phyloP scores from a whole-genome alignment of 163 green algal genomes.

The Chlamydomonas reinhardtii region DNA sequence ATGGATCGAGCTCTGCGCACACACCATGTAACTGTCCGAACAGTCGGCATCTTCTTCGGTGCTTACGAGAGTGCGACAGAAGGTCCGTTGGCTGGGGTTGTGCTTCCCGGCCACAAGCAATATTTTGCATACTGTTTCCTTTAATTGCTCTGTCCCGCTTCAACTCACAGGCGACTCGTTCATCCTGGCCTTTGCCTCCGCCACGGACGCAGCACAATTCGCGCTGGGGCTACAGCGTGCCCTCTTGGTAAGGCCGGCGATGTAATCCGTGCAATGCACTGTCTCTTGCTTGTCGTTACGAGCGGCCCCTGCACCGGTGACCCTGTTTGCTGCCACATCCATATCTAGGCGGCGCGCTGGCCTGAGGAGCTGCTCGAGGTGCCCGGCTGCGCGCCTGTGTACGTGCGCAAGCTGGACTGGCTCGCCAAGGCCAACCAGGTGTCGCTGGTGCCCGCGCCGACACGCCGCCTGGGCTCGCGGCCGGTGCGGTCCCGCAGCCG shows the following conservation, averaged over 20 bases:
- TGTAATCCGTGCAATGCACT: too few relatives aligned
- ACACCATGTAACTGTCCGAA: constrained; percentile 34
- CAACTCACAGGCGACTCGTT: not conserved
- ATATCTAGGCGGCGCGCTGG: not conserved
- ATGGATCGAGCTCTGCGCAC: constrained; percentile 43
- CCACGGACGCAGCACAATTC: not conserved
- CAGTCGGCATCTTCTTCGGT: not conserved
- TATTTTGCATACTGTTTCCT: too few relatives aligned
- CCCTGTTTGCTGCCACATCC: too few relatives aligned
- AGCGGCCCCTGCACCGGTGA: too few relatives aligned
- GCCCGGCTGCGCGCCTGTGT: constrained; percentile 4
- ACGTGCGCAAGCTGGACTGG: not conserved
- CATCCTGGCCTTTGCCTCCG: not conserved
- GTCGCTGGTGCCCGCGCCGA: not conserved
- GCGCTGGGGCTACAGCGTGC: constrained; percentile 9
- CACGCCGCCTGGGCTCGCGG: not conserved
- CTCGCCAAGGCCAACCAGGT: not conserved
- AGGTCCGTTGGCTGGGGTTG: not conserved
- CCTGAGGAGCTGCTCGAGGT: not conserved
- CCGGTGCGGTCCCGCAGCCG: too few relatives aligned
- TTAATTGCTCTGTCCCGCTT: too few relatives aligned
- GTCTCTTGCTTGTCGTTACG: too few relatives aligned
- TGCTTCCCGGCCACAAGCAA: too few relatives aligned
- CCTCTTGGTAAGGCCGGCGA: not conserved
- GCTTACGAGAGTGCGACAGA: constrained; percentile 41